These are phyloP conservation scores for Heracleum sosnowskyi DNA, from an alignment of 129 eudicot species.

Conservation along the genomic window DNA sequence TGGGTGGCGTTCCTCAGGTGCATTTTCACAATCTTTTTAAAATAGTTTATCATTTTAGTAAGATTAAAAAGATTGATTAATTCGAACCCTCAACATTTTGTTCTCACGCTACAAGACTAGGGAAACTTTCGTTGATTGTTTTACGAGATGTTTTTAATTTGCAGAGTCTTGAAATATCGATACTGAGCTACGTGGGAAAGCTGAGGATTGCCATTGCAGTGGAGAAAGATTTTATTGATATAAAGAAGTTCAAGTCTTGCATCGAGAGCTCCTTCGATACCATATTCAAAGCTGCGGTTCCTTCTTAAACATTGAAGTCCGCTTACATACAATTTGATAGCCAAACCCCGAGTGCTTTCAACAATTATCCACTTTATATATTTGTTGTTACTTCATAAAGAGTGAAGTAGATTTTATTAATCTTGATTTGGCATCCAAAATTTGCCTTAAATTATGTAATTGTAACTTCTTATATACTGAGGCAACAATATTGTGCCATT, in stretches of 20 bases:
- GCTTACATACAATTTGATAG: not conserved
- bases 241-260: conserved; percentile 27
- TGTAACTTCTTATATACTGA: not conserved
- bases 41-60: too few species aligned
- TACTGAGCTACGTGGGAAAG: conserved; percentile 39
- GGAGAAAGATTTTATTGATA: conserved; percentile 34
- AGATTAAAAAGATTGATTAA: not conserved
- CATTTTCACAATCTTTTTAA: not conserved
- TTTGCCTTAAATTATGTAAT: not conserved
- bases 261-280: conserved; percentile 30
- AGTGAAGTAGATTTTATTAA: not conserved
- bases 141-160: not conserved
- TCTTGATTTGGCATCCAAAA: not conserved
- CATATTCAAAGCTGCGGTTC: conserved; percentile 30
- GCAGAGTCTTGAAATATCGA: conserved; percentile 26
- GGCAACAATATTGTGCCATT: not conserved
- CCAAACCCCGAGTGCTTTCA: not conserved
- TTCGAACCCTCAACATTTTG: not conserved
- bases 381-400: conserved; percentile 2
- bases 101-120: not conserved
- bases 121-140: not conserved
- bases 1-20: conserved; percentile 24
- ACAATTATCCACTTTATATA: not conserved
- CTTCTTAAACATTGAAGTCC: not conserved
- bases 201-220: conserved; percentile 27